phyloP scores from a whole-genome alignment of 306 rosid species.

The Citrullus mucosospermus region DNA sequence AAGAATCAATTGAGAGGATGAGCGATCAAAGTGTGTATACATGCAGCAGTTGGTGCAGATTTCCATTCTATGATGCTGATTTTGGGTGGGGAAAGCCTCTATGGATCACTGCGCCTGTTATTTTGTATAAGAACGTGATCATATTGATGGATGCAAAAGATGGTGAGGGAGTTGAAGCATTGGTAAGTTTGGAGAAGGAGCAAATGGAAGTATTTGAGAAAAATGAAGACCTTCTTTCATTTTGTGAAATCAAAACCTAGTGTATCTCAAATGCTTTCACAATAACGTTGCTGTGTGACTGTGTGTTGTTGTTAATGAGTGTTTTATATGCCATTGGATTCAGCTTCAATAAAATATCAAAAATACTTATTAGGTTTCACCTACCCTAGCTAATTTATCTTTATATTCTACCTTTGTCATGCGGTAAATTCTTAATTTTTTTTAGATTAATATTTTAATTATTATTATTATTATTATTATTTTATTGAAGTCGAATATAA shows the following conservation, averaged over 20 bases:
- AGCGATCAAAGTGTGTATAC: background rate
- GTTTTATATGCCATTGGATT: no score
- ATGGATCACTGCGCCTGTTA: constrained; percentile 1
- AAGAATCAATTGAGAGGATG: background rate
- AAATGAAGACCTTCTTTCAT: constrained; percentile 2
- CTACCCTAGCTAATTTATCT: no score
- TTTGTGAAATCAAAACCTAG: background rate
- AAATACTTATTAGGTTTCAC: no score
- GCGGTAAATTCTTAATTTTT: no score
- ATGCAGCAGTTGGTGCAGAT: constrained; percentile 17
- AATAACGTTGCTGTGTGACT: no score
- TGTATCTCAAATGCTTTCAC: no score
- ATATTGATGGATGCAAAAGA: constrained; percentile 3
- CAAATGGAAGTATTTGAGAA: background rate
- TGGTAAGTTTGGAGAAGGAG: constrained; percentile 8
- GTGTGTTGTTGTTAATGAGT: no score
- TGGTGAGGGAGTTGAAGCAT: constrained; percentile 16
- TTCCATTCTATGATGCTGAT: constrained; percentile 17
- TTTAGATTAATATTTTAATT: no score
- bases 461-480: no score
- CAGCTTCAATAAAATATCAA: no score
- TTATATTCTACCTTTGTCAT: no score
- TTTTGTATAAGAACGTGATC: background rate
- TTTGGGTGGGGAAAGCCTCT: constrained; percentile 22
- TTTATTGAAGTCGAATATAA: no score